Percentiles rank a stretch among this genome's conserved stretches.
These are phyloP conservation scores for Mucor lusitanicus DNA, from an alignment of 371 early-diverging fungal species.

Conservation along the genomic window DNA sequence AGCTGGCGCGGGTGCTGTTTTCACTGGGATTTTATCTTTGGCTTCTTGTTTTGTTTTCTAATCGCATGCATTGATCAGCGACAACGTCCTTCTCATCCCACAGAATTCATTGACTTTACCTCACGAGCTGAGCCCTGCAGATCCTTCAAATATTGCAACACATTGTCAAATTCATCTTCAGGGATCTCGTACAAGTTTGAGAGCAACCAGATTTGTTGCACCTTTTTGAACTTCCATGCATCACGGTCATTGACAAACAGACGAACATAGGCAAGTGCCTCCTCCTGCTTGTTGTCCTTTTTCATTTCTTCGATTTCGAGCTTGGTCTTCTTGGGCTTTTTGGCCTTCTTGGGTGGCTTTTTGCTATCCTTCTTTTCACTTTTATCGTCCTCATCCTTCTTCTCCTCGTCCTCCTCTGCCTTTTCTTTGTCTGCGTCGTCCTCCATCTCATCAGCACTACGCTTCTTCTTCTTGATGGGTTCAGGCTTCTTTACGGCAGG, in stretches of 20 bases:
- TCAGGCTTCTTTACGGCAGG: conserved; percentile 21
- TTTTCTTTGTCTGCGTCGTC: conserved; percentile 6
- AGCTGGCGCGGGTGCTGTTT: not conserved
- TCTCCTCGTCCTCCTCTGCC: not conserved
- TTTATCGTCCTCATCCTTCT: conserved; percentile 5
- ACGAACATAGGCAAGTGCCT: conserved; percentile 36
- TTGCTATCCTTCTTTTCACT: conserved; percentile 6
- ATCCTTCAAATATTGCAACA: conserved; percentile 27
- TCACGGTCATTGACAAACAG: conserved; percentile 29
- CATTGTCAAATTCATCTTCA: conserved; percentile 25
- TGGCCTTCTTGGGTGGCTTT: conserved; percentile 17
- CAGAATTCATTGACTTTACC: conserved; percentile 18
- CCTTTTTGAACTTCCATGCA: conserved; percentile 66
- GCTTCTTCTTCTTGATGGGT: conserved; percentile 13
- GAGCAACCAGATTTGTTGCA: conserved; percentile 65
- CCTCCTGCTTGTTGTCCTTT: conserved; percentile 24
- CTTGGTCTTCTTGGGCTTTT: conserved; percentile 19
- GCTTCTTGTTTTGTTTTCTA: conserved; percentile 38
- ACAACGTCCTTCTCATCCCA: not conserved
- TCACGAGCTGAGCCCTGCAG: conserved; percentile 33
- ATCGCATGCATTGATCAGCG: not conserved
- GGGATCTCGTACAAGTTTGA: conserved; percentile 51
- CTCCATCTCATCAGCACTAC: conserved; percentile 13
- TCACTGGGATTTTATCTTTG: conserved; percentile 22
- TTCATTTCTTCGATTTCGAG: conserved; percentile 18